Base-by-base conservation (phyloP, 495 filamentous ascomycete species). In the Aspergillus olivimuriae region DNA sequence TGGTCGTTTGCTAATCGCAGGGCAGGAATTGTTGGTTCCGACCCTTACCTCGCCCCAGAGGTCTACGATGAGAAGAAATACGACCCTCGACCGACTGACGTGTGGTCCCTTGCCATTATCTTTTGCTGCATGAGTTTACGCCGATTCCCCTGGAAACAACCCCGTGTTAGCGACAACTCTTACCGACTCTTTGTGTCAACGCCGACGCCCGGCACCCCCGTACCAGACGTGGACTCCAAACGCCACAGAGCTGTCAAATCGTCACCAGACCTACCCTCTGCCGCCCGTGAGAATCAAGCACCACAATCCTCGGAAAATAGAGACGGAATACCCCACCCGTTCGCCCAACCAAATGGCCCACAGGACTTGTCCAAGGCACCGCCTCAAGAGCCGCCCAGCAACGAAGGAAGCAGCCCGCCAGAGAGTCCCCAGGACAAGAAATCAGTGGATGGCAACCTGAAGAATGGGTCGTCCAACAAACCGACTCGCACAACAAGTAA, bases 81-180 rank as follows among this genome's bases (percentile, higher is more conserved):
- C 63, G 90, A 98, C 53, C 91, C 92, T 3, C 86, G 87, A 51
- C 87, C 88, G 12, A 84, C 89, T 9, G 92, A 98, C 73, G 84
- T 98, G 49, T 98, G 92, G 92, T 98, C 92, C 16, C 73, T 98
- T 31, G 92, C 92, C 18, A 97, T 98, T 57, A 96, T 98, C 44
- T 97, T 92, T 68, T 96, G 92, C 61, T 99, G 92, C 72, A 99
- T 99, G 92, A 90, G 88, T 17, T 76, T 99, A 23, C 75, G 92
- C 26, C 76, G 94, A 12, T 99, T 97, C 60, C 92, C 94, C 0
- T 99, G 92, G 92, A 99, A 99, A 69, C 81, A 89, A 24, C 92
- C 92, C 15, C 81, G 91, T 23, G 69, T 90, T 54, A 86, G 83
- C 9, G 92, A 99, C 65, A 95, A 90, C 60, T 95, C 91, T 0